A percentile compares a stretch with the other conserved stretches of the same genome.
These are phyloP conservation scores for Paramyrothecium roridum DNA, from an alignment of 2,329 filamentous ascomycete species.

Conservation along the genomic window DNA sequence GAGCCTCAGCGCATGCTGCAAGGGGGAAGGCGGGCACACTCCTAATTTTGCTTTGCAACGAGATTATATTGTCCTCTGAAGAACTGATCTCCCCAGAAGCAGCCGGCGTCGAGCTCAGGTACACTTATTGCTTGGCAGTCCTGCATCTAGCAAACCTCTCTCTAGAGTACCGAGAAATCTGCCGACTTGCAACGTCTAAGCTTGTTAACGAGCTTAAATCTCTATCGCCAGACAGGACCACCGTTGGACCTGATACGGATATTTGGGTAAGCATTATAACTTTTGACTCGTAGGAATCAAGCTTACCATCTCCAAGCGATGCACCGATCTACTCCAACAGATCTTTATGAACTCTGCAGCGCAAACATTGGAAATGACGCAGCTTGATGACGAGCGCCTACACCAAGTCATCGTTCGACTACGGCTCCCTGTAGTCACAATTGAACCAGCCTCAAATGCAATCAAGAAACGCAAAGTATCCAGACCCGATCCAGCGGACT, in stretches of 20 bases:
- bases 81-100: conserved; percentile 24
- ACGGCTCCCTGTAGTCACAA: conserved; percentile 18
- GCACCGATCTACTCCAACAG: conserved; percentile 23
- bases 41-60: conserved; percentile 38
- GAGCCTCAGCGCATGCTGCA: conserved; percentile 14
- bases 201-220: conserved; percentile 39
- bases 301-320: conserved; percentile 23
- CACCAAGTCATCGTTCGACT: conserved; percentile 23
- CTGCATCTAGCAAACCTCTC: conserved; percentile 33
- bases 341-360: background rate
- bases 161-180: conserved; percentile 27
- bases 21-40: conserved; percentile 33
- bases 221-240: conserved; percentile 25
- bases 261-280: conserved; percentile 33
- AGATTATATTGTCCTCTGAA: conserved; percentile 30
- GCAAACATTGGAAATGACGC: conserved; percentile 6
- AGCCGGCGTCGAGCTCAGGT: conserved; percentile 22
- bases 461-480: conserved; percentile 27
- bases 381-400: conserved; percentile 23
- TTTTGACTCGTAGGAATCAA: background rate
- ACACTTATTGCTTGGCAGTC: conserved; percentile 34
- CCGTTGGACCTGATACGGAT: conserved; percentile 32
- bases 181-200: conserved; percentile 38
- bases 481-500: conserved; percentile 11
- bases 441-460: conserved; percentile 7